Evolutionary conservation across 257 asterid species (phyloP).

Genomic region (Echium plantagineum): DNA sequence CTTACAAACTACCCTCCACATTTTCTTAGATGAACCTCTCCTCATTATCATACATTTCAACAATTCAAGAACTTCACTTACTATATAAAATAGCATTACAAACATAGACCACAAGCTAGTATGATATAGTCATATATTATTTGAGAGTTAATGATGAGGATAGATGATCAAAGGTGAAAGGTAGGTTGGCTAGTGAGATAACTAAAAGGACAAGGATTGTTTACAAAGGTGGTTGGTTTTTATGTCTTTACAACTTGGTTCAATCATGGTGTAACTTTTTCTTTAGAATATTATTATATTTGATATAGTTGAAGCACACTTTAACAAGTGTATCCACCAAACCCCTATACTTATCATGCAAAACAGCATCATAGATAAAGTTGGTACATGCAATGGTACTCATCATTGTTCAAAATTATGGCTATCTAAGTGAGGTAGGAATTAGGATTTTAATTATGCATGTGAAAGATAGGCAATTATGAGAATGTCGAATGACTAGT

Average conservation of each 20-base stretch:
- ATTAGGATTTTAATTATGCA: too few species aligned
- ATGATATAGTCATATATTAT: too few species aligned
- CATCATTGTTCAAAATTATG: too few species aligned
- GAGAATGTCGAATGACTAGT: too few species aligned
- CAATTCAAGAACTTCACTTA: not conserved
- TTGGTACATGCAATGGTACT: not conserved
- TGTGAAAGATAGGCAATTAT: too few species aligned
- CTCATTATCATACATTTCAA: slow-evolving; percentile 13
- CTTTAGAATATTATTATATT: not conserved
- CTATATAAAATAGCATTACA: too few species aligned
- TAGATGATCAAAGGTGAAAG: not conserved
- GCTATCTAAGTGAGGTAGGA: too few species aligned
- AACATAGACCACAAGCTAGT: too few species aligned
- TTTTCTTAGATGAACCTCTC: slow-evolving; percentile 21
- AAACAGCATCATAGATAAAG: slow-evolving; percentile 16
- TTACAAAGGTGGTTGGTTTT: slow-evolving; percentile 11
- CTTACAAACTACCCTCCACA: slow-evolving; percentile 44
- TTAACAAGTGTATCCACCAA: slow-evolving; percentile 14
- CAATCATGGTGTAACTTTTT: slow-evolving; percentile 14
- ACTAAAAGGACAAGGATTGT: slow-evolving; percentile 6
- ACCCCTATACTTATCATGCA: slow-evolving; percentile 1
- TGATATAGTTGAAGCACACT: slow-evolving; percentile 1
- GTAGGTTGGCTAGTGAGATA: too few species aligned
- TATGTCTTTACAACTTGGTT: slow-evolving; percentile 28
- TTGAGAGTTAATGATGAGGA: slow-evolving; percentile 5